Evolutionary conservation across 805 yeast genomes (phyloP).

Genomic region (Candida pini): DNA sequence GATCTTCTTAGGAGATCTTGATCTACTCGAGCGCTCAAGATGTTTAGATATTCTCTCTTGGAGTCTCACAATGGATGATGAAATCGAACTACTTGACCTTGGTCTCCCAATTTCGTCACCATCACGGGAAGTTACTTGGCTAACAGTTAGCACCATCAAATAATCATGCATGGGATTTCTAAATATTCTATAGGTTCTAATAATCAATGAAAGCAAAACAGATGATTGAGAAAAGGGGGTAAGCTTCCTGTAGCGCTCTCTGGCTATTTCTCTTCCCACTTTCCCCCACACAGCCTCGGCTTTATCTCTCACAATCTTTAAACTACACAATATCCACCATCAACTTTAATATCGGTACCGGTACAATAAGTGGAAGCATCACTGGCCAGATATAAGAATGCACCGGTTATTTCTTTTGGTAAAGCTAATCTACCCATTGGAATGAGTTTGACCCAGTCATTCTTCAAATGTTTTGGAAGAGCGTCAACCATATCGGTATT

Average conservation of each 20-base stretch:
- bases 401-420: constrained; percentile 73
- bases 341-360: constrained; percentile 71
- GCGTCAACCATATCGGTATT: constrained; percentile 59
- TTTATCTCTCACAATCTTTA: too few relatives aligned
- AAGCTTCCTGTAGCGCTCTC: too few relatives aligned
- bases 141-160: too few relatives aligned
- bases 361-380: constrained; percentile 78
- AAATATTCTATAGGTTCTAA: too few relatives aligned
- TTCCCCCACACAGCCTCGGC: too few relatives aligned
- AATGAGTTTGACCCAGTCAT: constrained; percentile 43
- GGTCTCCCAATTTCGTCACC: constrained; percentile 7
- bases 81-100: constrained; percentile 9
- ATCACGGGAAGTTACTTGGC: too few relatives aligned
- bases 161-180: too few relatives aligned
- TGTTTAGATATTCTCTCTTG: constrained; percentile 12
- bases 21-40: constrained; percentile 7
- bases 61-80: constrained; percentile 12
- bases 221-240: too few relatives aligned
- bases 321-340: constrained; percentile 67
- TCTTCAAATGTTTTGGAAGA: constrained; percentile 37
- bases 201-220: too few relatives aligned
- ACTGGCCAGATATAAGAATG: constrained; percentile 72
- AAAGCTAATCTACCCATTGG: constrained; percentile 75
- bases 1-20: constrained; percentile 16
- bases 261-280: too few relatives aligned